phyloP scores from a whole-genome alignment of 2,329 filamentous ascomycete genomes.

The Alternaria consortialis region DNA sequence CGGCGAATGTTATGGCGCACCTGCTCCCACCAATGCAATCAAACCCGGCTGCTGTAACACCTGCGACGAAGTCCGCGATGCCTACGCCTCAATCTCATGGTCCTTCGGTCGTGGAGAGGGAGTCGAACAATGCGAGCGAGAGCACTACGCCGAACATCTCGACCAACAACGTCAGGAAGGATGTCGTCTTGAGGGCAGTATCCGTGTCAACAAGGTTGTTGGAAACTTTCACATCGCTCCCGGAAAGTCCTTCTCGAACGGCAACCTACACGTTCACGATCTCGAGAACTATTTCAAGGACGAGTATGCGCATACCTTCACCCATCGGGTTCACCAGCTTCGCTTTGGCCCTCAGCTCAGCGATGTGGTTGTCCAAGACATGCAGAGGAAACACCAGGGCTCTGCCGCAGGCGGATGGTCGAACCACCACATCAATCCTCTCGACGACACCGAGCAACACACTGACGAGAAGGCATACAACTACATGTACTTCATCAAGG shows the following conservation, averaged over 20 bases:
- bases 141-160: conserved; percentile 90
- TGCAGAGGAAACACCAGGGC: conserved; percentile 59
- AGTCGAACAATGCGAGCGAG: conserved; percentile 93
- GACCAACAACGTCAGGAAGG: conserved; percentile 90
- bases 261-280: conserved; percentile 97
- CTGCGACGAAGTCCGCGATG: conserved; percentile 94
- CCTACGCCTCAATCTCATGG: conserved; percentile 89
- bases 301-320: conserved; percentile 79
- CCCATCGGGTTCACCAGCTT: conserved; percentile 85
- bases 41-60: conserved; percentile 97
- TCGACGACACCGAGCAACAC: conserved; percentile 80
- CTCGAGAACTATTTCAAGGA: conserved; percentile 92
- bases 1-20: conserved; percentile 89
- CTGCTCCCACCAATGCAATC: conserved; percentile 71
- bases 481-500: conserved; percentile 99
- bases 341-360: conserved; percentile 93
- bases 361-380: conserved; percentile 65
- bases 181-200: conserved; percentile 88
- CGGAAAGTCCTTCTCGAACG: conserved; percentile 93
- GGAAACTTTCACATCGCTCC: conserved; percentile 99
- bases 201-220: conserved; percentile 97
- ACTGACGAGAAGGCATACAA: conserved; percentile 88
- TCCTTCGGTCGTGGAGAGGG: conserved; percentile 91
- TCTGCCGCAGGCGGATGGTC: conserved; percentile 73
- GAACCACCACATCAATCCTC: conserved; percentile 89